Evolutionary conservation across 306 rosid species (phyloP).

Genomic region (Pueraria montana): DNA sequence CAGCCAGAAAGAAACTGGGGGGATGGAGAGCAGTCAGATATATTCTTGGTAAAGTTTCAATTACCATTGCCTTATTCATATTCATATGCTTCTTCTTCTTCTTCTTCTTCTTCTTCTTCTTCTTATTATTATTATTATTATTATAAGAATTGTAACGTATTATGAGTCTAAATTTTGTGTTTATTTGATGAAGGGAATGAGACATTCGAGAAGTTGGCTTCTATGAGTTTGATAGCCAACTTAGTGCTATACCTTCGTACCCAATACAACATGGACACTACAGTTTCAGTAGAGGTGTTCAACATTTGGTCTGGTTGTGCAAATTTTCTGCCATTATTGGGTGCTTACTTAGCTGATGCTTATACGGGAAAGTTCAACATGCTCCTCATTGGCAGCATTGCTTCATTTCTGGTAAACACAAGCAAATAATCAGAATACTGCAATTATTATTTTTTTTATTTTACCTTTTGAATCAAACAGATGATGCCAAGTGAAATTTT

Average conservation of each 20-base stretch:
- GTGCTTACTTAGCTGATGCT: slow-evolving; percentile 69
- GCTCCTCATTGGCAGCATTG: slow-evolving; percentile 56
- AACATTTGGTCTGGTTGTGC: slow-evolving; percentile 68
- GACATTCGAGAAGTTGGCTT: slow-evolving; percentile 80
- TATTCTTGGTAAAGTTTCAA: slow-evolving; percentile 55
- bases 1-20: slow-evolving; percentile 42
- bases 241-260: slow-evolving; percentile 64
- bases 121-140: slow-evolving; percentile 7
- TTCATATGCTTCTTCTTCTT: not conserved
- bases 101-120: not conserved
- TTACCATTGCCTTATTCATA: not conserved
- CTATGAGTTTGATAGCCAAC: slow-evolving; percentile 71
- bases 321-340: slow-evolving; percentile 66
- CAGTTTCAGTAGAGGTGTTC: slow-evolving; percentile 59
- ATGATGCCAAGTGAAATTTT: not conserved
- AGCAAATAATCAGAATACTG: not conserved
- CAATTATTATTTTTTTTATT: not conserved
- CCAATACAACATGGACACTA: slow-evolving; percentile 64
- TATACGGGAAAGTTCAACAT: slow-evolving; percentile 60
- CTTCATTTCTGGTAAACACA: slow-evolving; percentile 61
- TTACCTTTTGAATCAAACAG: not conserved
- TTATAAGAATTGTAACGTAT: not conserved
- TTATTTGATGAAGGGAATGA: slow-evolving; percentile 60
- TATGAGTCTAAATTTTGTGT: not conserved
- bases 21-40: slow-evolving; percentile 68